Conservation (phyloP, 805 yeast species). For the Scheffersomyces ergatensis region DNA sequence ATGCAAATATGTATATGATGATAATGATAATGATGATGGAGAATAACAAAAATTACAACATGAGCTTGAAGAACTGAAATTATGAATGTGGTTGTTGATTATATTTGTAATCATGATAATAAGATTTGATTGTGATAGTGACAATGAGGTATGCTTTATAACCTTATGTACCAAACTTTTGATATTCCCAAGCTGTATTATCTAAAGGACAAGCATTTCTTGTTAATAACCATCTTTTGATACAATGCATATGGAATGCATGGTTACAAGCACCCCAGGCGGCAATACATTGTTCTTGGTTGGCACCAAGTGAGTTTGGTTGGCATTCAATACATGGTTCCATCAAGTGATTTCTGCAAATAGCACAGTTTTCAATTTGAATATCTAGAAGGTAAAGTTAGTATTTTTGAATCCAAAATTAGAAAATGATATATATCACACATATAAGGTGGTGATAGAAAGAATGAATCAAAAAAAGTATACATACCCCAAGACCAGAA, state of each 20-base stretch:
- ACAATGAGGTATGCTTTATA: background rate
- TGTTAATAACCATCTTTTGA: constrained; percentile 90
- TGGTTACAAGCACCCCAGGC: constrained; percentile 98
- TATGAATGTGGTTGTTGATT: too few relatives aligned
- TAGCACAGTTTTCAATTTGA: constrained; percentile 94
- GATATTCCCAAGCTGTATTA: constrained; percentile 79
- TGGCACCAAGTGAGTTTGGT: constrained; percentile 63
- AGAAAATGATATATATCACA: too few relatives aligned
- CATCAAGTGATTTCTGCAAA: constrained; percentile 97
- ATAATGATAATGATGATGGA: background rate
- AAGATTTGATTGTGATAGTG: background rate
- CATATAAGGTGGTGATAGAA: background rate
- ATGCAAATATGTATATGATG: background rate
- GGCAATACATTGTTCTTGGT: constrained; percentile 79
- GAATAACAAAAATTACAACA: background rate
- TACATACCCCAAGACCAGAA: constrained; percentile 95
- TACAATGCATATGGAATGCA: constrained; percentile 98
- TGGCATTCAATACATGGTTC: constrained; percentile 98
- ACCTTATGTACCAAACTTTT: constrained; percentile 62
- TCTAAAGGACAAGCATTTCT: constrained; percentile 97
- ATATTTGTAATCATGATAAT: too few relatives aligned
- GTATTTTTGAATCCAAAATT: constrained; percentile 8
- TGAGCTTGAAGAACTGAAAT: too few relatives aligned
- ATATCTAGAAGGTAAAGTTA: constrained; percentile 45
- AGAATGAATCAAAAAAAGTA: background rate